phyloP scores from a whole-genome alignment of 257 asterid species.

The Solanum acaule region DNA sequence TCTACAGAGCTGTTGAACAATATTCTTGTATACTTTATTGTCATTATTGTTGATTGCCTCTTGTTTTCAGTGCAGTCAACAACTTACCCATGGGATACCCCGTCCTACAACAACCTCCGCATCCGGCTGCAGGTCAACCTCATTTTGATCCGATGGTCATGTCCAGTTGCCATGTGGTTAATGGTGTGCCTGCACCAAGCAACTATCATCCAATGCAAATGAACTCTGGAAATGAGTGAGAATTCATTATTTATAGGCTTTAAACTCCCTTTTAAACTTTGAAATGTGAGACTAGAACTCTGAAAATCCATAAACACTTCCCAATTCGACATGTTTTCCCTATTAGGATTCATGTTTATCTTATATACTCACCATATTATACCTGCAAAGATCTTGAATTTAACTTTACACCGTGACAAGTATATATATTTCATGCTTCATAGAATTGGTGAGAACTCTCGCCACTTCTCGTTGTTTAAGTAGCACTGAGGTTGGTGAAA shows the following conservation, averaged over 20 bases:
- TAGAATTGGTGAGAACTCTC: background rate
- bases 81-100: constrained; percentile 96
- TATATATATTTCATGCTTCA: background rate
- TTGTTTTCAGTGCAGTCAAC: constrained; percentile 77
- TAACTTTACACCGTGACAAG: background rate
- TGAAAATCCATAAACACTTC: background rate
- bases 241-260: background rate
- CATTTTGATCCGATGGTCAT: constrained; percentile 67
- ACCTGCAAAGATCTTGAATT: background rate
- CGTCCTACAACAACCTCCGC: constrained; percentile 59
- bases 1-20: background rate
- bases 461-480: background rate
- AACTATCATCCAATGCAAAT: constrained; percentile 81
- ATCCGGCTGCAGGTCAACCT: constrained; percentile 67
- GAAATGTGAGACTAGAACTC: background rate
- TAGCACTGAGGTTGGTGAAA: background rate
- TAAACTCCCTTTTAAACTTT: background rate
- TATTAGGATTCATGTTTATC: background rate
- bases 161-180: constrained; percentile 66
- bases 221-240: constrained; percentile 83
- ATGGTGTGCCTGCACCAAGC: constrained; percentile 80
- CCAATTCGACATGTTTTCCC: background rate
- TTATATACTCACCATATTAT: background rate
- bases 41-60: constrained; percentile 31
- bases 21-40: background rate